phyloP scores from a whole-genome alignment of 768 basidiomycete genomes.

The Rhodosporidiobolus odoratus region DNA sequence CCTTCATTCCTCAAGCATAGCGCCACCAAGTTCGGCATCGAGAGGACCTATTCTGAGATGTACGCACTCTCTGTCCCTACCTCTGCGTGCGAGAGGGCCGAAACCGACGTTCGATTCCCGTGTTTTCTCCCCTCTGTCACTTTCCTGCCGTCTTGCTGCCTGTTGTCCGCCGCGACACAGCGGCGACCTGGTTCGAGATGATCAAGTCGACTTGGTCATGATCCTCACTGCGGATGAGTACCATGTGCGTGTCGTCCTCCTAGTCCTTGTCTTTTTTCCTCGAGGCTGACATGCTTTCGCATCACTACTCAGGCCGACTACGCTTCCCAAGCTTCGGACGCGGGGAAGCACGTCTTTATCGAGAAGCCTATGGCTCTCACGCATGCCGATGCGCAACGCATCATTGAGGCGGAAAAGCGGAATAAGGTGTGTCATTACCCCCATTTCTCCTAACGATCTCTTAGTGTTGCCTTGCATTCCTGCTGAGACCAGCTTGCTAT shows the following conservation, averaged over 20 bases:
- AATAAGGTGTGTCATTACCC: conserved; percentile 12
- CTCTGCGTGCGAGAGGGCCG: background rate
- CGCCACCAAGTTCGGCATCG: conserved; percentile 9
- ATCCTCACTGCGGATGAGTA: conserved; percentile 37
- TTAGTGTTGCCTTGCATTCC: background rate
- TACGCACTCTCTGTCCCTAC: background rate
- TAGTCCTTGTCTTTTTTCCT: background rate
- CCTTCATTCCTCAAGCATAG: background rate
- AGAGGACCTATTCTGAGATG: conserved; percentile 6
- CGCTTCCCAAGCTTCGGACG: conserved; percentile 17
- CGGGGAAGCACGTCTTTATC: conserved; percentile 43
- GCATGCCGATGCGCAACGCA: conserved; percentile 37
- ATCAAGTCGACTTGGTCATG: conserved; percentile 28
- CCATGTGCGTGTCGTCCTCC: conserved; percentile 1
- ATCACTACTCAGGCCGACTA: background rate
- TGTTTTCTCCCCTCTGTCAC: background rate
- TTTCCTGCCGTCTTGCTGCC: background rate
- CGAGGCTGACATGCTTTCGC: background rate
- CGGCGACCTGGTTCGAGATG: conserved; percentile 12
- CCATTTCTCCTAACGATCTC: background rate
- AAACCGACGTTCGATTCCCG: background rate
- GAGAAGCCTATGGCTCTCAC: conserved; percentile 45
- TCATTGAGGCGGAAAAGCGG: conserved; percentile 38
- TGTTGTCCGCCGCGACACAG: conserved; percentile 1
- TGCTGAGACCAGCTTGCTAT: too few relatives aligned